phyloP scores from a whole-genome alignment of 2,329 filamentous ascomycete genomes.

The Chrysoporthe austroafricana region DNA sequence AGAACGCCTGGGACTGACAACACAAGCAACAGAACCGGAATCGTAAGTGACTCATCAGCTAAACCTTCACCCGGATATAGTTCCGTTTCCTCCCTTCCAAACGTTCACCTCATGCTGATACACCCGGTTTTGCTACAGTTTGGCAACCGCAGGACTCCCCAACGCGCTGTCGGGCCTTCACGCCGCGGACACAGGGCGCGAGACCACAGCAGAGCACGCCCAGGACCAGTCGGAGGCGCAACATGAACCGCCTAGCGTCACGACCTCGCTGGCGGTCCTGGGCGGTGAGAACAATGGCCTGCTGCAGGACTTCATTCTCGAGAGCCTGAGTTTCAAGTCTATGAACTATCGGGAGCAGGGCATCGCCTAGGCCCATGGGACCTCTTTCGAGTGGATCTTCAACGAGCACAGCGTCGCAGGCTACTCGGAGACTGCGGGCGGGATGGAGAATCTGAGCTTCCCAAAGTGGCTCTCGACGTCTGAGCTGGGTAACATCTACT shows the following conservation, averaged over 20 bases:
- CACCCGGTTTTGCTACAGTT: background rate
- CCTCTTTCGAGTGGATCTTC: slow-evolving; percentile 25
- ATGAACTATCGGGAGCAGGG: slow-evolving; percentile 22
- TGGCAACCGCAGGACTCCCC: background rate
- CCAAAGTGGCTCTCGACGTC: slow-evolving; percentile 22
- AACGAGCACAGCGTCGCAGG: background rate
- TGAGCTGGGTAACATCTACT: slow-evolving; percentile 22
- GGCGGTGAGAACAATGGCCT: slow-evolving; percentile 5
- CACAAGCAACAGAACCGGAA: background rate
- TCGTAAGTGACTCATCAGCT: background rate
- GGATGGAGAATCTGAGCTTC: slow-evolving; percentile 7
- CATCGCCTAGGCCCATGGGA: slow-evolving; percentile 20
- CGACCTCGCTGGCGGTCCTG: background rate
- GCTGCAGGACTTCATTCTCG: slow-evolving; percentile 25
- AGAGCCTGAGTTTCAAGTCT: slow-evolving; percentile 18
- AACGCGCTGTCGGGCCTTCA: background rate
- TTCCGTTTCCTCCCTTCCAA: too few relatives aligned
- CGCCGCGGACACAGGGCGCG: background rate
- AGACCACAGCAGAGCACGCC: background rate
- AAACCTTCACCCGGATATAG: too few relatives aligned
- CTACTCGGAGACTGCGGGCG: background rate
- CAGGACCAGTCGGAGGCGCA: background rate
- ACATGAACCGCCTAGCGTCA: background rate
- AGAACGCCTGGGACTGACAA: slow-evolving; percentile 7
- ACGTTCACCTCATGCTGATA: background rate